Evolutionary conservation across 345 rosid species (phyloP).

Genomic region (Lepidium africanum): DNA sequence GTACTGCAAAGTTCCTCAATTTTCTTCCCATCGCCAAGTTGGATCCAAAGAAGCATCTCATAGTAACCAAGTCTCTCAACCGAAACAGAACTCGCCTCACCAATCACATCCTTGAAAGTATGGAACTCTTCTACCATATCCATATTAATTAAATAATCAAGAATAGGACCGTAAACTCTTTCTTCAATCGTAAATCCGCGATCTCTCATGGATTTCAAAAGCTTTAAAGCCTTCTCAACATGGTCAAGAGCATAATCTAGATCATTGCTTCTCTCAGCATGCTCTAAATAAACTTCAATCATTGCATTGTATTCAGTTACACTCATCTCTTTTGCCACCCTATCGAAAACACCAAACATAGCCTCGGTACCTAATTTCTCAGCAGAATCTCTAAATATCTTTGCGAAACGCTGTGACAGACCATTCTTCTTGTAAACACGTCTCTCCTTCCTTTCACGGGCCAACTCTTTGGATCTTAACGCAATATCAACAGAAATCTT

Average conservation of each 20-base stretch:
- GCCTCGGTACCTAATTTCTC: slow-evolving; percentile 47
- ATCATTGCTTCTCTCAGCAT: slow-evolving; percentile 40
- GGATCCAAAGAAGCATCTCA: slow-evolving; percentile 70
- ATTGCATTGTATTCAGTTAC: slow-evolving; percentile 54
- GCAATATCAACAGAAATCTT: slow-evolving; percentile 11
- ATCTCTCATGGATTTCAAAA: slow-evolving; percentile 55
- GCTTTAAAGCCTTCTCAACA: slow-evolving; percentile 35
- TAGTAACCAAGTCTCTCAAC: slow-evolving; percentile 61
- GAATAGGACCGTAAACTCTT: slow-evolving; percentile 54
- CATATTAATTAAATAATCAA: slow-evolving; percentile 54
- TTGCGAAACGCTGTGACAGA: slow-evolving; percentile 29
- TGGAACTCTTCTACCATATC: slow-evolving; percentile 61
- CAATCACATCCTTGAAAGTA: slow-evolving; percentile 30
- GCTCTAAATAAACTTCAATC: slow-evolving; percentile 42
- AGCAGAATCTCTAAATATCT: slow-evolving; percentile 32
- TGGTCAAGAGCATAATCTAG: slow-evolving; percentile 38
- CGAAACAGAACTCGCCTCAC: slow-evolving; percentile 31
- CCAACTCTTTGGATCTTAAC: slow-evolving; percentile 35
- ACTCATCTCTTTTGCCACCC: slow-evolving; percentile 58
- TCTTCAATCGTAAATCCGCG: slow-evolving; percentile 58
- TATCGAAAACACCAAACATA: slow-evolving; percentile 36
- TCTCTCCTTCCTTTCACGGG: slow-evolving; percentile 54
- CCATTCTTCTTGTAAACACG: slow-evolving; percentile 37
- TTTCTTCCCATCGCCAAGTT: slow-evolving; percentile 42
- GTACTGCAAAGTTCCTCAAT: slow-evolving; percentile 45